Percentiles rank a stretch among this genome's conserved stretches.
Evolutionary conservation across 2,329 filamentous ascomycete species (phyloP).

Genomic region (Fusarium nurragi): DNA sequence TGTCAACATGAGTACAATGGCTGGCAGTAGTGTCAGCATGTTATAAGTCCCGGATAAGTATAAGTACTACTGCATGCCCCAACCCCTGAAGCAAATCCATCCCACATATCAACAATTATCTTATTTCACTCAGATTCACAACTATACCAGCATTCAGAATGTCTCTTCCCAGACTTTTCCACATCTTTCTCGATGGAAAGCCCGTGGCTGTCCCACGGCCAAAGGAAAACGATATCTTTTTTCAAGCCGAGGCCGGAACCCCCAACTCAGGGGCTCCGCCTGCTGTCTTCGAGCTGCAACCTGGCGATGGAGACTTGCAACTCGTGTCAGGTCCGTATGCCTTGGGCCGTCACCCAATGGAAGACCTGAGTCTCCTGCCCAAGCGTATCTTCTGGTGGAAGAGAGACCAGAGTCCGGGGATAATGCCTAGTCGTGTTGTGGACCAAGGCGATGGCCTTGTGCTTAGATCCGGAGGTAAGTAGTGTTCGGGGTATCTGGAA

Average conservation of each 20-base stretch:
- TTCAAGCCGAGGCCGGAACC: too few relatives aligned
- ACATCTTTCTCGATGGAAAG: neutral
- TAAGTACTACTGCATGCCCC: neutral
- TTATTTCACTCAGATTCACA: neutral
- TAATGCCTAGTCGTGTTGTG: neutral
- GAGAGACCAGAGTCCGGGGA: accelerated
- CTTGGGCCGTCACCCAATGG: neutral
- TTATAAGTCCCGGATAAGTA: neutral
- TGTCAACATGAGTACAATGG: neutral
- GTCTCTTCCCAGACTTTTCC: neutral
- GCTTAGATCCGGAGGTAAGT: conserved; percentile 14
- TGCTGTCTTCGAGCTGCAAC: neutral
- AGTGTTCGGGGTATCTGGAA: accelerated
- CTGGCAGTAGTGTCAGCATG: neutral
- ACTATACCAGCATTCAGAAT: neutral
- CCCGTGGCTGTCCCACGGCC: neutral
- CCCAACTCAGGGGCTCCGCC: accelerated
- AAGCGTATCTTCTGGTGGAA: conserved; percentile 9
- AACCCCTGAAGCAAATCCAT: accelerated
- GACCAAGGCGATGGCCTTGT: neutral
- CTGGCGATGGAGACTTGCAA: too few relatives aligned
- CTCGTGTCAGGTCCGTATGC: neutral
- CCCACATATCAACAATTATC: neutral
- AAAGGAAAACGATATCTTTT: neutral
- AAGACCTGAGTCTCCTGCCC: conserved; percentile 11